Conservation (phyloP, 176 grass and related monocot species). For the Juncus effusus region DNA sequence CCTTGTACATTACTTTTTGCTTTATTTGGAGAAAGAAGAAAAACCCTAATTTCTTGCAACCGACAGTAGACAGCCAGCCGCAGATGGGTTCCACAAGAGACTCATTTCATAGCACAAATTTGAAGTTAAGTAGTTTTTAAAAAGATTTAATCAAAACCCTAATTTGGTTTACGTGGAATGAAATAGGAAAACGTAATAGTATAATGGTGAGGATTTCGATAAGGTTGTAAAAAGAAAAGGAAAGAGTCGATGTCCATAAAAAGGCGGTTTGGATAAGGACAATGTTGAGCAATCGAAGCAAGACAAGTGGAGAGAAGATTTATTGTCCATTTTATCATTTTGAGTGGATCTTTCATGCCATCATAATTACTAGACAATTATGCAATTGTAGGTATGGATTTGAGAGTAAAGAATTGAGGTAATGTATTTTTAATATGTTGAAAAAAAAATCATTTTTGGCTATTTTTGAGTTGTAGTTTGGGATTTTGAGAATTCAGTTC, state of each 20-base stretch:
- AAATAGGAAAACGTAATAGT: constrained; percentile 2
- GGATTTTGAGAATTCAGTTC: too few species aligned
- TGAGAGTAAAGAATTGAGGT: too few species aligned
- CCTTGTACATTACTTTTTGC: too few species aligned
- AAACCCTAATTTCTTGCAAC: too few species aligned
- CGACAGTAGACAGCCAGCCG: not conserved
- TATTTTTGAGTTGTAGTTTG: too few species aligned
- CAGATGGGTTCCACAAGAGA: not conserved
- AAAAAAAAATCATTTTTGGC: too few species aligned
- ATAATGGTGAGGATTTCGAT: constrained; percentile 8
- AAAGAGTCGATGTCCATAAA: constrained; percentile 20
- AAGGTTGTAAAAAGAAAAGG: not conserved
- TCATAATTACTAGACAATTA: not conserved
- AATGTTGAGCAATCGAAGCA: not conserved
- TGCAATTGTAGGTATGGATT: not conserved
- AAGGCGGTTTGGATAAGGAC: constrained; percentile 31
- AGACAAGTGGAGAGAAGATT: constrained; percentile 11
- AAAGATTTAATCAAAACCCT: not conserved
- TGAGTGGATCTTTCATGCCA: constrained; percentile 18
- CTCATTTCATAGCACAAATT: too few species aligned
- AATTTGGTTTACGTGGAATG: not conserved
- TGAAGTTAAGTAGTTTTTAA: too few species aligned
- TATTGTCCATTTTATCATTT: not conserved
- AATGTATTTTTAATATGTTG: too few species aligned
- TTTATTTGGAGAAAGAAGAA: too few species aligned